Evolutionary conservation across 75 land plant species (phyloP).

Genomic region (Azolla pinnata): DNA sequence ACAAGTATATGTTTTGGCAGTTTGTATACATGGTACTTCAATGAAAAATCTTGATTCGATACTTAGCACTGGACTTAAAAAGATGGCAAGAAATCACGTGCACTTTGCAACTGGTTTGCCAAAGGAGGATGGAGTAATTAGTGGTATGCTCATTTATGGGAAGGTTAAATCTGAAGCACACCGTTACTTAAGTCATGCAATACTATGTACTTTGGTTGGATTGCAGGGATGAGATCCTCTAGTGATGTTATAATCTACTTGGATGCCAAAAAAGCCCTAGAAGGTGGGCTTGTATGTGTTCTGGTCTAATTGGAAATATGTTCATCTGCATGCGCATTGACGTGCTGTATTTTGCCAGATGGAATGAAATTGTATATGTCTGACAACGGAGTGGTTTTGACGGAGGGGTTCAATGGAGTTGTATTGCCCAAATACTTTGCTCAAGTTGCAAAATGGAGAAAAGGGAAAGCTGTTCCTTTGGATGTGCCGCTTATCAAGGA

Average conservation of each 20-base stretch:
- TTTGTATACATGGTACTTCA: constrained; percentile 94
- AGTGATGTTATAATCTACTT: constrained; percentile 27
- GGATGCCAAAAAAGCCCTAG: constrained; percentile 26
- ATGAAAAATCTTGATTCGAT: constrained; percentile 61
- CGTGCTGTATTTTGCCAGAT: too few relatives aligned
- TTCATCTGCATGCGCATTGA: too few relatives aligned
- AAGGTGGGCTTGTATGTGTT: constrained; percentile 9
- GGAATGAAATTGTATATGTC: constrained; percentile 77
- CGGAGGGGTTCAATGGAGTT: constrained; percentile 78
- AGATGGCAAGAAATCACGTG: constrained; percentile 76
- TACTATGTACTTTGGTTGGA: too few relatives aligned
- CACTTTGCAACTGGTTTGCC: constrained; percentile 95
- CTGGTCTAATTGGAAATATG: not conserved
- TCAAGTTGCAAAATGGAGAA: constrained; percentile 58
- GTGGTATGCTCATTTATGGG: constrained; percentile 44
- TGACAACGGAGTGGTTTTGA: constrained; percentile 74
- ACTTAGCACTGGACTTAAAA: constrained; percentile 57
- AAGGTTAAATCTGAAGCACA: not conserved
- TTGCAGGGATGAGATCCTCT: constrained; percentile 19
- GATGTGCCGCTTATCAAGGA: too few relatives aligned
- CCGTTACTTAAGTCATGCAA: too few relatives aligned
- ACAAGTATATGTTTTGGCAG: constrained; percentile 22
- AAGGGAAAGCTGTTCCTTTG: constrained; percentile 31
- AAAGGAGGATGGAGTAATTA: constrained; percentile 68
- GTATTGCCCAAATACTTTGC: constrained; percentile 64